These are phyloP conservation scores for Chalciporus pseudorubinellus DNA, from an alignment of 768 basidiomycete species.

Conservation along the genomic window DNA sequence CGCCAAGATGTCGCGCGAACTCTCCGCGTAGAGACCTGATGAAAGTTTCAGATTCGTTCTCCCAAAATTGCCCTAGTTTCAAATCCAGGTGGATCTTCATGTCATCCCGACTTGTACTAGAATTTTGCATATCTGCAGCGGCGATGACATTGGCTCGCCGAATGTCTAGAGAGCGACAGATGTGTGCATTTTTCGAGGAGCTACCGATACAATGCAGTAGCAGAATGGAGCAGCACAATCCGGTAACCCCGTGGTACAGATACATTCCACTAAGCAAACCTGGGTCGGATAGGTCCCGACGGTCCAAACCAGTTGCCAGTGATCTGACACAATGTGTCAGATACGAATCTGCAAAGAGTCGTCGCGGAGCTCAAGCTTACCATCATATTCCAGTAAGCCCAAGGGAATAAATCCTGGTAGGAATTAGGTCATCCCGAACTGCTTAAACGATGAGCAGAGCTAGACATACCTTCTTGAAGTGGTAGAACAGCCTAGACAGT, in stretches of 20 bases:
- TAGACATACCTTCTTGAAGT: constrained; percentile 71
- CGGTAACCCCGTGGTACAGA: not conserved
- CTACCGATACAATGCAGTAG: not conserved
- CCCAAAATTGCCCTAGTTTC: too few relatives aligned
- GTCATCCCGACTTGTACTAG: too few relatives aligned
- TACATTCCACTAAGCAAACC: constrained; percentile 26
- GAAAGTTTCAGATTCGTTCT: not conserved
- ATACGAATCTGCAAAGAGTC: not conserved
- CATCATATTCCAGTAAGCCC: constrained; percentile 76
- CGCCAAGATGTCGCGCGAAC: too few relatives aligned
- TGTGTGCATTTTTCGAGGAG: constrained; percentile 1
- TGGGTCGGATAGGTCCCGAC: constrained; percentile 40
- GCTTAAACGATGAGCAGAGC: not conserved
- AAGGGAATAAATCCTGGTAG: constrained; percentile 34
- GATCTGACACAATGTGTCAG: constrained; percentile 24
- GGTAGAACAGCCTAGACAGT: constrained; percentile 65
- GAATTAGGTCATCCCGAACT: not conserved
- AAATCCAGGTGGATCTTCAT: not conserved
- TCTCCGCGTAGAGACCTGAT: not conserved
- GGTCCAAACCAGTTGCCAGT: constrained; percentile 50
- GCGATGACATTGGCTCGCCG: not conserved
- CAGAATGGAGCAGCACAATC: not conserved
- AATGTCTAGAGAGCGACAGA: constrained; percentile 4
- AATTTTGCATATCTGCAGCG: constrained; percentile 1
- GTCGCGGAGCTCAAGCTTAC: constrained; percentile 32